A percentile compares a stretch with the other conserved stretches of the same genome.
Evolutionary conservation across 306 rosid genomes (phyloP).

Genomic region (Alnus glutinosa): DNA sequence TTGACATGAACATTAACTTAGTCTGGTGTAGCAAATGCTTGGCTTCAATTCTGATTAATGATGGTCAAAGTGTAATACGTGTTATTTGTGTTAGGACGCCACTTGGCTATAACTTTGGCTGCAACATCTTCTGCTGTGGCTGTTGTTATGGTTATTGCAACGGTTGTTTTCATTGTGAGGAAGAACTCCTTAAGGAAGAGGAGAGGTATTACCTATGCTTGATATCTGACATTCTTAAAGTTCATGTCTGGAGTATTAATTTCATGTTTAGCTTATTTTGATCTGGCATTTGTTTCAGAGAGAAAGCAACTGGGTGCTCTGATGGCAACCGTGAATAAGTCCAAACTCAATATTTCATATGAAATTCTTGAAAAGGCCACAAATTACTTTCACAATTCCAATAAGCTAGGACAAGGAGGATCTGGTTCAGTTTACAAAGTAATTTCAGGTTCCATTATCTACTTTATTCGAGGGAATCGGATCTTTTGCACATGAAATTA

Average conservation of each 20-base stretch:
- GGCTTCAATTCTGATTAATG: neutral
- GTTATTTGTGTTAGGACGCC: conserved; percentile 37
- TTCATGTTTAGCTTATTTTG: neutral
- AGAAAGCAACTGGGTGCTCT: conserved; percentile 60
- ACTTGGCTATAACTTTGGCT: conserved; percentile 39
- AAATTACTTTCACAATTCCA: conserved; percentile 54
- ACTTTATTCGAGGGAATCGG: neutral
- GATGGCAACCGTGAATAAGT: conserved; percentile 43
- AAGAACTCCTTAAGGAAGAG: conserved; percentile 42
- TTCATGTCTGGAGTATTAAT: neutral
- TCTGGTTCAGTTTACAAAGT: conserved; percentile 81
- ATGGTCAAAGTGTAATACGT: neutral
- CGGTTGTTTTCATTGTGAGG: conserved; percentile 46
- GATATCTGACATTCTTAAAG: neutral
- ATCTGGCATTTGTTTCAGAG: conserved; percentile 39
- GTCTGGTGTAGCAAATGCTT: neutral
- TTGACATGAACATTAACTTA: neutral
- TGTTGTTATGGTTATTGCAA: conserved; percentile 37
- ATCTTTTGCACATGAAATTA: conserved; percentile 1
- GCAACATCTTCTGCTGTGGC: conserved; percentile 46
- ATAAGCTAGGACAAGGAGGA: conserved; percentile 81
- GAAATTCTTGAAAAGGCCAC: conserved; percentile 76
- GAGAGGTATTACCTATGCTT: conserved; percentile 42
- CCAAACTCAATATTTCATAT: conserved; percentile 57
- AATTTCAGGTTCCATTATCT: neutral